These are phyloP conservation scores for Cryptococcus hybrid DNA, from an alignment of 1,284 basidiomycete species.

Conservation along the genomic window DNA sequence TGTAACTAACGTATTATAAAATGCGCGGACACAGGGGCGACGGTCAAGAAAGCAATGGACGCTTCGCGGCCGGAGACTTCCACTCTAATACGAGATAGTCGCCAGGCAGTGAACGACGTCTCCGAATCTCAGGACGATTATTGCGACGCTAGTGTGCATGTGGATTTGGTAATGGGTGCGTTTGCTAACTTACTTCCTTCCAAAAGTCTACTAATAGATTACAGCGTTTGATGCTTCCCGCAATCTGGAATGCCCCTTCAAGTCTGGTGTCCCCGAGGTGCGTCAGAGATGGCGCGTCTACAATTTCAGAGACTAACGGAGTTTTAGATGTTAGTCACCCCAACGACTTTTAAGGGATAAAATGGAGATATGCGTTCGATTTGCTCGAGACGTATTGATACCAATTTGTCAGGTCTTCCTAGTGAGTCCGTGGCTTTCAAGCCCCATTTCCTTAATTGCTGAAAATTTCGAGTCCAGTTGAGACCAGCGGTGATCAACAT, in stretches of 20 bases:
- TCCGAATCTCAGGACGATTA: constrained; percentile 75
- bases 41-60: constrained; percentile 66
- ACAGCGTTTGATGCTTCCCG: background rate
- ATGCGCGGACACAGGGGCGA: constrained; percentile 18
- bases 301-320: background rate
- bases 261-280: constrained; percentile 68
- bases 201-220: background rate
- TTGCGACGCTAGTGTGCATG: constrained; percentile 73
- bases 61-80: constrained; percentile 68
- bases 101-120: constrained; percentile 67
- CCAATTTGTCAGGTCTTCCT: constrained; percentile 40
- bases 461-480: constrained; percentile 23
- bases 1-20: background rate
- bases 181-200: background rate
- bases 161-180: constrained; percentile 64
- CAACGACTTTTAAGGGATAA: constrained; percentile 24
- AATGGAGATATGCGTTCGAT: constrained; percentile 52
- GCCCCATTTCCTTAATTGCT: background rate
- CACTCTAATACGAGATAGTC: constrained; percentile 60
- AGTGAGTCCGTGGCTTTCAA: constrained; percentile 17
- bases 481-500: constrained; percentile 69
- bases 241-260: constrained; percentile 50
- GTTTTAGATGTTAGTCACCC: constrained; percentile 21
- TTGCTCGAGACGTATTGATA: constrained; percentile 61
- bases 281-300: constrained; percentile 7